Percentiles rank a stretch among this genome's conserved stretches.
phyloP scores from a whole-genome alignment of 192 early-diverging fungal species.

The Entomortierella parvispora region DNA sequence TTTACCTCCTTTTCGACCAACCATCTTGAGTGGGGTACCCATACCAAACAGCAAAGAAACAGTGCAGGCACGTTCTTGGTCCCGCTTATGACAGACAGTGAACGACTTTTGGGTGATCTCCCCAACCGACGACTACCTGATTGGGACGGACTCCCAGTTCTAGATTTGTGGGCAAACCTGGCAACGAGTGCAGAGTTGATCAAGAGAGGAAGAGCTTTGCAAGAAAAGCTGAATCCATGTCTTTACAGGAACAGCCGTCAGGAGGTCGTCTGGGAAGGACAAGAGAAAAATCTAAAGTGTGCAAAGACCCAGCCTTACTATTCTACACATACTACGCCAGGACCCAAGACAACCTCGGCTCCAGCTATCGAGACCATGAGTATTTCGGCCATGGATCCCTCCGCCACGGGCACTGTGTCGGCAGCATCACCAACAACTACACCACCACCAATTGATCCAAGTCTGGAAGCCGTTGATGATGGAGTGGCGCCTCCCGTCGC shows the following conservation, averaged over 20 bases:
- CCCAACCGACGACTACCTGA: conserved; percentile 59
- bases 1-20: conserved; percentile 70
- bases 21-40: conserved; percentile 68
- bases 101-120: conserved; percentile 54
- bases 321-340: conserved; percentile 44
- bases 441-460: conserved; percentile 5
- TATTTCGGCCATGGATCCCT: conserved; percentile 19
- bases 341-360: conserved; percentile 34
- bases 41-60: conserved; percentile 59
- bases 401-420: background rate
- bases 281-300: conserved; percentile 50
- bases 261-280: conserved; percentile 51
- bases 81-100: conserved; percentile 66
- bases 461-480: background rate
- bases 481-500: conserved; percentile 5
- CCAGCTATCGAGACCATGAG: conserved; percentile 30
- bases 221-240: conserved; percentile 49
- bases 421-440: conserved; percentile 11
- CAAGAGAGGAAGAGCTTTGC: conserved; percentile 50
- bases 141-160: conserved; percentile 57
- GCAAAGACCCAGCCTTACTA: conserved; percentile 49
- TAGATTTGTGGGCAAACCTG: conserved; percentile 66
- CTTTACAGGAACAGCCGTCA: conserved; percentile 38
- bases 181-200: conserved; percentile 56
- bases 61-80: conserved; percentile 61